A percentile compares a stretch with the other conserved stretches of the same genome.
phyloP scores from a whole-genome alignment of 305 asterid species.

The Ruellia speciosa region DNA sequence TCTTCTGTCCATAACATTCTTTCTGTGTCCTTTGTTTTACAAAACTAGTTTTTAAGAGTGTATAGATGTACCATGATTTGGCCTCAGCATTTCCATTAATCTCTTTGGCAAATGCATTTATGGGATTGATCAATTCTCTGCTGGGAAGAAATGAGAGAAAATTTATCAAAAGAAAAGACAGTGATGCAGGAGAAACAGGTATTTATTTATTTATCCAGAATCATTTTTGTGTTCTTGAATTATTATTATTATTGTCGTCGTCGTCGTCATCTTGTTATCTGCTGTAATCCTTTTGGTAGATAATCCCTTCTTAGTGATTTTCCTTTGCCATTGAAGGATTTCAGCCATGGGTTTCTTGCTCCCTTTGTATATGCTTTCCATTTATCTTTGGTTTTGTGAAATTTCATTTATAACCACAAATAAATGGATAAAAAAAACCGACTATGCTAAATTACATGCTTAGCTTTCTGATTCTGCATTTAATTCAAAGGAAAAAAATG shows the following conservation, averaged over 20 bases:
- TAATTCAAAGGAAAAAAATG: background rate
- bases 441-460: background rate
- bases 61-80: slow-evolving; percentile 10
- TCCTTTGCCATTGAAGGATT: no score
- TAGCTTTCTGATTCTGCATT: background rate
- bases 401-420: no score
- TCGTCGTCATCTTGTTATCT: no score
- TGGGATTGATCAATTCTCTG: slow-evolving; percentile 48
- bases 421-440: background rate
- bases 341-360: no score
- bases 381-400: no score
- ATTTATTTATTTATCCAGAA: background rate
- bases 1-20: background rate
- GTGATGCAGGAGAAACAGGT: slow-evolving; percentile 94
- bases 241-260: background rate
- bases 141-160: slow-evolving; percentile 43
- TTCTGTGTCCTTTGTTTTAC: background rate
- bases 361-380: no score
- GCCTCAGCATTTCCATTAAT: background rate
- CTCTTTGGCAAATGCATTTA: slow-evolving; percentile 30
- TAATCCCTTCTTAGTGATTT: no score
- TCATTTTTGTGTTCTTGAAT: background rate
- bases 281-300: no score
- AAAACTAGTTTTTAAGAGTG: background rate
- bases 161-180: slow-evolving; percentile 69